Percentiles rank a stretch among this genome's conserved stretches.
phyloP scores from a whole-genome alignment of 2,329 filamentous ascomycete genomes.

The Zopfia rhizophila region DNA sequence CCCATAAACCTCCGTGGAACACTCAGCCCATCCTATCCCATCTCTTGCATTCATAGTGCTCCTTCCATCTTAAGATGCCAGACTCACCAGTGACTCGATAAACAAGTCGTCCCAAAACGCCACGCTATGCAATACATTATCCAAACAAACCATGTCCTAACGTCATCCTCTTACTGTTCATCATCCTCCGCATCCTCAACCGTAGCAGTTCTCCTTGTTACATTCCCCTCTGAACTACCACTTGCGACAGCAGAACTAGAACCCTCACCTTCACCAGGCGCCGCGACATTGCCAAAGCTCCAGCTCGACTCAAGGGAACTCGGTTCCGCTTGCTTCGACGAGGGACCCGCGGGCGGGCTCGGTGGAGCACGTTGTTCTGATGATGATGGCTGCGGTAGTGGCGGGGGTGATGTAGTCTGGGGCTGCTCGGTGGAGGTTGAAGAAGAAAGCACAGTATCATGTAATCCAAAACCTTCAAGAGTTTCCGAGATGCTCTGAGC shows the following conservation, averaged over 20 bases:
- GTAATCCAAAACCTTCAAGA: no score
- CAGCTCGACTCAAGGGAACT: slow-evolving; percentile 48
- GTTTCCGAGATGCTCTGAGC: neutral
- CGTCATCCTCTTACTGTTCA: slow-evolving; percentile 25
- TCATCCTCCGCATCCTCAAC: slow-evolving; percentile 47
- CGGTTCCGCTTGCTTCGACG: slow-evolving; percentile 38
- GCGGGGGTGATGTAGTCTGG: slow-evolving; percentile 15
- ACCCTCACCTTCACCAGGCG: slow-evolving; percentile 36
- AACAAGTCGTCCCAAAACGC: slow-evolving; percentile 36
- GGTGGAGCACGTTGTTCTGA: slow-evolving; percentile 16
- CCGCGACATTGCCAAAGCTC: slow-evolving; percentile 45
- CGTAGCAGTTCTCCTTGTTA: slow-evolving; percentile 39
- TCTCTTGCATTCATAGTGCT: no score
- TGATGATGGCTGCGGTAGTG: slow-evolving; percentile 10
- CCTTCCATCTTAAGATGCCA: no score
- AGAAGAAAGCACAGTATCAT: neutral
- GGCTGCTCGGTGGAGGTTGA: slow-evolving; percentile 7
- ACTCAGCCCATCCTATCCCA: neutral
- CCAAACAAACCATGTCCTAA: slow-evolving; percentile 12
- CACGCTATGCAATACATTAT: slow-evolving; percentile 49
- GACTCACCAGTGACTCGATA: no score
- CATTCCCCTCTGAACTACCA: slow-evolving; percentile 32
- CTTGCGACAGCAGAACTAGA: slow-evolving; percentile 42
- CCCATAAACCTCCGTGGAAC: neutral
- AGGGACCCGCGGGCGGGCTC: slow-evolving; percentile 16